Evolutionary conservation across 108 stramenopile species (phyloP).

Genomic region (Skeletonema marinoi): DNA sequence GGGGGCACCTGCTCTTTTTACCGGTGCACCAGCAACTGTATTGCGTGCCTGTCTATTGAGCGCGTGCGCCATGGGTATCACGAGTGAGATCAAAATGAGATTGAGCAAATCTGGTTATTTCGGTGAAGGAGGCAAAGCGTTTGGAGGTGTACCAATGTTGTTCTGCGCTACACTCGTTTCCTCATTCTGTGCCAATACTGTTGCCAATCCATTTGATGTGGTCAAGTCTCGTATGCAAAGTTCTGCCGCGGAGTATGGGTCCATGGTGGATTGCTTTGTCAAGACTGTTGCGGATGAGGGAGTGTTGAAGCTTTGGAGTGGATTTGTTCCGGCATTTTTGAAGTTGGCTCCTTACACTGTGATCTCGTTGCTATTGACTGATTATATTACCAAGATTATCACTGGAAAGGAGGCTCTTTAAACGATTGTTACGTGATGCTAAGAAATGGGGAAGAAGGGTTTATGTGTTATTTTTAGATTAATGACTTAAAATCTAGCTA

Average conservation of each 20-base stretch:
- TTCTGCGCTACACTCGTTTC: constrained; percentile 66
- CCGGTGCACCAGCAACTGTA: constrained; percentile 71
- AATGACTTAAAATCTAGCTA: background rate
- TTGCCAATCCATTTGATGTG: constrained; percentile 79
- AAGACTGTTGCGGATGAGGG: constrained; percentile 60
- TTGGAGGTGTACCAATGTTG: constrained; percentile 60
- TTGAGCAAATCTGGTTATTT: constrained; percentile 54
- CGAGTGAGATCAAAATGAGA: constrained; percentile 62
- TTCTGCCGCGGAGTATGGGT: constrained; percentile 48
- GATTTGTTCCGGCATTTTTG: constrained; percentile 74
- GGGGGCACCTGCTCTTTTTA: constrained; percentile 56
- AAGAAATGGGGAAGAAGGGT: background rate
- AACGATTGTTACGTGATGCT: background rate
- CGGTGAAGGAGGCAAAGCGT: constrained; percentile 56
- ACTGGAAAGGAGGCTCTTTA: constrained; percentile 70
- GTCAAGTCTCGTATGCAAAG: constrained; percentile 73
- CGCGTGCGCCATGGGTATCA: constrained; percentile 67
- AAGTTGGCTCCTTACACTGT: constrained; percentile 81
- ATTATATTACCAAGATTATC: constrained; percentile 63
- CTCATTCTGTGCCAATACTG: constrained; percentile 67
- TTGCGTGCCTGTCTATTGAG: constrained; percentile 63
- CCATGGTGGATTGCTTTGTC: constrained; percentile 66
- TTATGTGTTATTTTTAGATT: background rate
- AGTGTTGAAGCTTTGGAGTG: constrained; percentile 57
- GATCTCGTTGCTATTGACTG: constrained; percentile 66